Conservation (phyloP, 148 eudicot genomes). For the Silene latifolia region DNA sequence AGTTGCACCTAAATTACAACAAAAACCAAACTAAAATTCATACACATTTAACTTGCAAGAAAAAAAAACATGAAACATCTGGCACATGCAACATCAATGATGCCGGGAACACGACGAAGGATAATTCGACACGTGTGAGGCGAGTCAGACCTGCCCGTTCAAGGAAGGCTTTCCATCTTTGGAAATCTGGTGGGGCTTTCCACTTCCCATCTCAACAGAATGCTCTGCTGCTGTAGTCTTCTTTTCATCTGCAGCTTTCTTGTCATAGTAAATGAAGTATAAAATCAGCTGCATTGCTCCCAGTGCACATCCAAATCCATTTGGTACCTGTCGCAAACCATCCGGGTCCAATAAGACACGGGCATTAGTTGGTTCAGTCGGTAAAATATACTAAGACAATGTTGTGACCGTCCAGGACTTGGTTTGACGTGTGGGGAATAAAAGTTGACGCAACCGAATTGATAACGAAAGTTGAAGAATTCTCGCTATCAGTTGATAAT, state of each 20-base stretch:
- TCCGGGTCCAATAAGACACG: too few species aligned
- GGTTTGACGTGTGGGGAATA: neutral
- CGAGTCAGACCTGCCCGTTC: conserved; percentile 13
- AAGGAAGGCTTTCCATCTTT: conserved; percentile 20
- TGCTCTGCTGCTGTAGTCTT: conserved; percentile 34
- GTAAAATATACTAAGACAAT: too few species aligned
- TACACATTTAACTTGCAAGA: neutral
- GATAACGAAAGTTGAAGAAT: too few species aligned
- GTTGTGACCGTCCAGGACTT: too few species aligned
- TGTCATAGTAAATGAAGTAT: conserved; percentile 55
- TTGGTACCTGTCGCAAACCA: conserved; percentile 45
- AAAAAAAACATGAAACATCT: conserved; percentile 2
- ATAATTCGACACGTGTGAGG: neutral
- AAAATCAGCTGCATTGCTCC: conserved; percentile 67
- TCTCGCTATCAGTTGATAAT: too few species aligned
- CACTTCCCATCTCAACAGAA: conserved; percentile 42
- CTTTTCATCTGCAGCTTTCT: conserved; percentile 31
- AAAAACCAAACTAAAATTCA: conserved; percentile 1
- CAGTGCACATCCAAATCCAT: conserved; percentile 62
- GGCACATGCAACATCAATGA: neutral
- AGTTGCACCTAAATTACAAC: conserved; percentile 6
- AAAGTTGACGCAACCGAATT: neutral
- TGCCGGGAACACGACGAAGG: neutral
- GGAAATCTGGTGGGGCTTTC: conserved; percentile 20
- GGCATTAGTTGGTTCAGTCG: too few species aligned